Evolutionary conservation across 2,329 filamentous ascomycete genomes (phyloP), one percentile per base, ranked within the genome.

Genomic region (Lachnellula arida): DNA sequence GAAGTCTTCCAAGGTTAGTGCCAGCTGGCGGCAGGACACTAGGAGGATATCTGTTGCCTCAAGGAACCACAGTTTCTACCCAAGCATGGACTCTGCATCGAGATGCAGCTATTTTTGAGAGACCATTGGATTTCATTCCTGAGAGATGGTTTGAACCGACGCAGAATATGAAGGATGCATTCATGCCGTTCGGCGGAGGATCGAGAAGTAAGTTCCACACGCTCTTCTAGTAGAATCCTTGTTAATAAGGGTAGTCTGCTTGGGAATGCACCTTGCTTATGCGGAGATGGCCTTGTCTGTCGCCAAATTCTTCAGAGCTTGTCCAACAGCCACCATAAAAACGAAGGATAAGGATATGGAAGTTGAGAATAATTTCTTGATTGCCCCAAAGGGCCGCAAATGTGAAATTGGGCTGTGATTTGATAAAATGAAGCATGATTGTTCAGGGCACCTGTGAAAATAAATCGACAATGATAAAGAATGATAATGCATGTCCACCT

Each of bases 181-280:
- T 74, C 54, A 72, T 77, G 56, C 75, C 80, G 0, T 84, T 82
- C 64, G 80, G 81, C 1, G 76, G 73, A 5, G 81, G 81, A 1
- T 72, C 78, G 0, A 70, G 78, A 48, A 74, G 77, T 67, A 61
- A 52, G 65, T 44, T 37, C 23, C n/a, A 25, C 5, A 8, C 42
- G 28, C 12, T 23, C 5, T 22, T 44, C 12, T 14, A 14, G 42
- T 23, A 44, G 19, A 14, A 3, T 14, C 11, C 8, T 49, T 9
- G 11, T 22, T 44, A 19, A 49, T 22, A 48, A 40, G 22, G 39
- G 43, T 57, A 73, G 69, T 68, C 2, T 86, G 82, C 57, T 71
- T 86, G 15, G 82, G 82, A 2, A 70, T 81, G 25, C 80, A 84
- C 57, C 71, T 86, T 19, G 81, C 82, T 0, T 71, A 73, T 22